Percentiles rank a stretch among this genome's conserved stretches.
phyloP scores from a whole-genome alignment of 176 grass and related monocot genomes.

The Lolium rigidum region DNA sequence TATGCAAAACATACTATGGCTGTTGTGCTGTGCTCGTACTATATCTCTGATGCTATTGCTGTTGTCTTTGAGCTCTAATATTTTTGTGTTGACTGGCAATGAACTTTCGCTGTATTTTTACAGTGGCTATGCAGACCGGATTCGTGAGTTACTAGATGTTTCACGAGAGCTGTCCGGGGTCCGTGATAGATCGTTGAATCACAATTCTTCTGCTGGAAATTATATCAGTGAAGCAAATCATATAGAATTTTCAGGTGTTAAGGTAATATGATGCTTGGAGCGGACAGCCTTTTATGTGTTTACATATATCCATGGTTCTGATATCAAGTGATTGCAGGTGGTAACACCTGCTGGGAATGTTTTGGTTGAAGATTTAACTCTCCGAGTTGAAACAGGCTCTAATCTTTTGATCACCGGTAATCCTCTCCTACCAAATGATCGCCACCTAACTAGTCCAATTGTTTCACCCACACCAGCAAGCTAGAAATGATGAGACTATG shows the following conservation, averaged over 20 bases:
- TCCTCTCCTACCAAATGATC: conserved; percentile 29
- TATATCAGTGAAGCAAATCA: conserved; percentile 93
- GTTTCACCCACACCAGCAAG: not conserved
- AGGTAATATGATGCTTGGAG: conserved; percentile 61
- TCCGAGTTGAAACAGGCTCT: conserved; percentile 88
- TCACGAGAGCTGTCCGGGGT: conserved; percentile 70
- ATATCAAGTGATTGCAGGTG: conserved; percentile 67
- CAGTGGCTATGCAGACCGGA: conserved; percentile 98
- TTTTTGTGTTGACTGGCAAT: conserved; percentile 15
- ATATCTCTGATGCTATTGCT: conserved; percentile 9
- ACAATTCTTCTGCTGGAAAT: conserved; percentile 66
- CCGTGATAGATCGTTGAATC: conserved; percentile 59
- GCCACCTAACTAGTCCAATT: conserved; percentile 13
- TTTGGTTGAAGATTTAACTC: conserved; percentile 90
- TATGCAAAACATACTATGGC: not conserved
- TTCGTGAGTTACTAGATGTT: conserved; percentile 90
- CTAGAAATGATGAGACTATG: conserved; percentile 27
- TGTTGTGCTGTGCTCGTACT: conserved; percentile 4
- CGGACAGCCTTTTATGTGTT: conserved; percentile 21
- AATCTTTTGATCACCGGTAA: conserved; percentile 99
- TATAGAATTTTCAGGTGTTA: conserved; percentile 93
- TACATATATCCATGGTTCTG: conserved; percentile 42
- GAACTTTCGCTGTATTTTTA: conserved; percentile 51
- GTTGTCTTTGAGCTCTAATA: conserved; percentile 27
- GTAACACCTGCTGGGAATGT: conserved; percentile 93